Base-by-base conservation (phyloP, 768 basidiomycete genomes). In the Rhizopogon vinicolor region DNA sequence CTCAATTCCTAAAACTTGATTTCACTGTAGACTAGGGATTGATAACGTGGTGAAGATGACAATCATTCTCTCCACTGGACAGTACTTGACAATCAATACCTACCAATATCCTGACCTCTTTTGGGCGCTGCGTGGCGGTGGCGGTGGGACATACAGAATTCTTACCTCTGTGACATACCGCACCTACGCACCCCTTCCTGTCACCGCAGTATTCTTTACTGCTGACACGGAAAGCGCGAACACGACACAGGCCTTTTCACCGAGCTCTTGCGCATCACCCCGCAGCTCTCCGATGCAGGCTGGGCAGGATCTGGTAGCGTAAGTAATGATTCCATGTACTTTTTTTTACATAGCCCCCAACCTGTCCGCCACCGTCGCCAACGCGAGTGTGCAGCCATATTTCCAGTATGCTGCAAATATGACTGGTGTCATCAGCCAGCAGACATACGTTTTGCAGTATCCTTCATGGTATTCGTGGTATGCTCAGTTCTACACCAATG, bases 101-200 rank as follows among this genome's bases (percentile, higher is more conserved):
- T 64, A 73, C 59, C 67, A 71, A 41, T 67, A 81, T 56, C 13
- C 65, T 3, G 77, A 82, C 52, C 70, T 83, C 5, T 83, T 79
- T 65, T 83, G 78, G 75, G 80, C 82, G 0, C 60, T 83, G 50
- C 71, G 80, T 35, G 81, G 80, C 1, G 78, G 77, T 1, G 81
- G 81, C 0, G 80, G 79, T 5, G 73, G 76, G 12, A 81, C 77
- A 0, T 82, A 68, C 44, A 80, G 77, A 7, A 68, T 82, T 18
- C 66, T 82, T 48, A 74, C 73, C 3, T 76, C 75, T 1, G 74
- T 73, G 5, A 79, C 79, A 1, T 81, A 81, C 57, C 62, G 63
- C 50, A 79, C 76, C 0, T 71, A 80, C 49, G 72, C 75, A 2
- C 19, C 55, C 9, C 57, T 69, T 10, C 76, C 78, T 5, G 43